A percentile compares a stretch with the other conserved stretches of the same genome.
phyloP scores from a whole-genome alignment of 129 eudicot species.

The Pulicaria dysenterica region DNA sequence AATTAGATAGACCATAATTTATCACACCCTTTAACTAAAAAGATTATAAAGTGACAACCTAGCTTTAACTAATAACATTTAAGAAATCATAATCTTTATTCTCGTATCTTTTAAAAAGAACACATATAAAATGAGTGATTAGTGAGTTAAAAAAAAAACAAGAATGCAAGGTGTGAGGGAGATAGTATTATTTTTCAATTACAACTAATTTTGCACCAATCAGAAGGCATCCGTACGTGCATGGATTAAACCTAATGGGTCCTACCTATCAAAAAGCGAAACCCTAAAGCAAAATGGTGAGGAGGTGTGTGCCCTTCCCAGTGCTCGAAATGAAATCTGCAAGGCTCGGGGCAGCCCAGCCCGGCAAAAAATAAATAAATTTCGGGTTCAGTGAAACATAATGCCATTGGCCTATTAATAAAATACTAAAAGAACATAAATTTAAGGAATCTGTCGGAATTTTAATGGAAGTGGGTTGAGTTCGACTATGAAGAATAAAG shows the following conservation, averaged over 20 bases:
- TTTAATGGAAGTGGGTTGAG: constrained; percentile 30
- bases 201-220: constrained; percentile 6
- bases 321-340: constrained; percentile 31
- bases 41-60: too few species aligned
- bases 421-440: constrained; percentile 19
- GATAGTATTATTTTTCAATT: not conserved
- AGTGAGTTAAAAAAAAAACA: not conserved
- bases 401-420: constrained; percentile 29
- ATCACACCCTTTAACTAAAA: too few species aligned
- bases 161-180: not conserved
- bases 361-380: constrained; percentile 36
- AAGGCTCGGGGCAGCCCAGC: constrained; percentile 25
- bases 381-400: constrained; percentile 49
- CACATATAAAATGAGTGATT: not conserved
- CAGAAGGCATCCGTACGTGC: constrained; percentile 29
- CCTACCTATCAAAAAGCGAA: constrained; percentile 27
- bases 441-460: constrained; percentile 46
- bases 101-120: not conserved
- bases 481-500: constrained; percentile 16
- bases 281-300: constrained; percentile 30
- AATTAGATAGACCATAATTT: too few species aligned
- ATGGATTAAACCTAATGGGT: constrained; percentile 14
- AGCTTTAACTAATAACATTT: too few species aligned
- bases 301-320: constrained; percentile 40
- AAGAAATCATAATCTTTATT: not conserved